phyloP scores from a whole-genome alignment of 1,284 basidiomycete genomes.

The Ganoderma boninense region DNA sequence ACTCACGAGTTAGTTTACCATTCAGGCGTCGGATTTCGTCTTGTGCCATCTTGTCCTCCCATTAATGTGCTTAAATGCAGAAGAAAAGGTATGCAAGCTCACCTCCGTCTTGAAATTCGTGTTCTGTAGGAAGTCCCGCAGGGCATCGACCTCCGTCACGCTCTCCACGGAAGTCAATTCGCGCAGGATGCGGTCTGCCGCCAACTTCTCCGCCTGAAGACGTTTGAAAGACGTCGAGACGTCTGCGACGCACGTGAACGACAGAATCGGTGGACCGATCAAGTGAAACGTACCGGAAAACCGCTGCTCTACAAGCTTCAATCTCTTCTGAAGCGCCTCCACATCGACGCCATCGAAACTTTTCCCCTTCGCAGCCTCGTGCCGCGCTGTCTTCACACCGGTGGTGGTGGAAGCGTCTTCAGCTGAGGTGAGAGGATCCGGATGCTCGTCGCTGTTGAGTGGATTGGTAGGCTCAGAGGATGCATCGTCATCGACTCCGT shows the following conservation, averaged over 20 bases:
- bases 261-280: not conserved
- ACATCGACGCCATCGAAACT: constrained; percentile 45
- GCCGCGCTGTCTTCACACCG: not conserved
- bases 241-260: constrained; percentile 50
- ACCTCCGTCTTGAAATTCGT: constrained; percentile 77
- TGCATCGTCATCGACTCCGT: not conserved
- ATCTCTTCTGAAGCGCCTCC: constrained; percentile 66
- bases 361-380: constrained; percentile 12
- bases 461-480: not conserved
- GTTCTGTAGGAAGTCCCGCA: constrained; percentile 80
- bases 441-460: not conserved
- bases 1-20: constrained; percentile 75
- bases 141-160: constrained; percentile 67
- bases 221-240: constrained; percentile 80
- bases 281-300: constrained; percentile 62
- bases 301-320: constrained; percentile 75
- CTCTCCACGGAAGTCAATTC: constrained; percentile 79
- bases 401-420: not conserved
- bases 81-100: constrained; percentile 29
- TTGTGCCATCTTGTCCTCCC: constrained; percentile 60
- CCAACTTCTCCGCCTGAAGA: constrained; percentile 73
- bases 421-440: not conserved
- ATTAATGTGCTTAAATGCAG: not conserved
- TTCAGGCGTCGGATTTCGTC: constrained; percentile 80
- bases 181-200: constrained; percentile 75